These are phyloP conservation scores for Peribolospora kevripleyi DNA, from an alignment of 768 basidiomycete genomes.

Conservation along the genomic window DNA sequence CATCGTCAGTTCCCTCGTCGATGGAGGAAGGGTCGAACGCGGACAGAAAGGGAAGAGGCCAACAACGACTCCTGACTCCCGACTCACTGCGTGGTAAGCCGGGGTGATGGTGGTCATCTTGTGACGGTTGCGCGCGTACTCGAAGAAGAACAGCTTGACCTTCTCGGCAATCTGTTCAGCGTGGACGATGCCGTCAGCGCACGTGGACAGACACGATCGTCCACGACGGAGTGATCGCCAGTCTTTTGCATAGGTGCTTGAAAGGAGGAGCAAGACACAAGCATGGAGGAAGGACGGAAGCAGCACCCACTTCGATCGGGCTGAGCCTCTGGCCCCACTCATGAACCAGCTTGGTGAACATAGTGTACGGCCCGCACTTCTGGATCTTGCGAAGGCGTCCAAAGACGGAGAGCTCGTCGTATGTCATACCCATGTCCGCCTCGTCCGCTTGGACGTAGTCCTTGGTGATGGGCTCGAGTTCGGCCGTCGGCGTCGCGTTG, in stretches of 20 bases:
- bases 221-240: neutral
- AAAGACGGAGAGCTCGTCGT: constrained; percentile 81
- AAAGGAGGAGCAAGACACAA: neutral
- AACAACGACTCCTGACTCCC: neutral
- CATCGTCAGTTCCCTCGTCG: too few species aligned
- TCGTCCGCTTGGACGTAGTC: constrained; percentile 91
- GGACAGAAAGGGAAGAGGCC: neutral
- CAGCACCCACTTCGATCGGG: constrained; percentile 40
- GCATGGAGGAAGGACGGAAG: neutral
- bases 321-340: constrained; percentile 77
- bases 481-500: constrained; percentile 76
- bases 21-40: too few species aligned
- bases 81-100: constrained; percentile 67
- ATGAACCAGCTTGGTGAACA: constrained; percentile 79
- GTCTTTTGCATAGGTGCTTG: neutral
- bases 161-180: constrained; percentile 63
- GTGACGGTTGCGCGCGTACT: constrained; percentile 85
- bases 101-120: constrained; percentile 97
- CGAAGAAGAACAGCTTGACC: constrained; percentile 91
- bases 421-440: constrained; percentile 6
- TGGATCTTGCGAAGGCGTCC: constrained; percentile 84
- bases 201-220: neutral
- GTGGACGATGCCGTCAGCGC: too few species aligned
- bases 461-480: constrained; percentile 82
- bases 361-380: constrained; percentile 93